These are phyloP conservation scores for Marchantia paleacea DNA, from an alignment of 225 moss, liverwort and hornwort genomes.

Conservation along the genomic window DNA sequence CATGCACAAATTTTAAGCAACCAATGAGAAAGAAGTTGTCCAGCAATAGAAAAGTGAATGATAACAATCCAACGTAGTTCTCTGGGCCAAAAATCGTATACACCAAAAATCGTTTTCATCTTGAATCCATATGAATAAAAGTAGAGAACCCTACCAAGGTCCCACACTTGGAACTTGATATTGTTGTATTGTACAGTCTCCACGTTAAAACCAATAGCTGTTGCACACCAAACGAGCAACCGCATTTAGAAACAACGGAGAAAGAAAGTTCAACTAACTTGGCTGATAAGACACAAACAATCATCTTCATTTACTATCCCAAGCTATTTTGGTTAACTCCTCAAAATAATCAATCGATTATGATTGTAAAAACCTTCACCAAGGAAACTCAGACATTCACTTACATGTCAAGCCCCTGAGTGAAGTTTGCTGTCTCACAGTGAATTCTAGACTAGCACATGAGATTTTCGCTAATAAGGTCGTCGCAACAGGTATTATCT, in stretches of 20 bases:
- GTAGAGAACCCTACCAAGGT: slow-evolving; percentile 57
- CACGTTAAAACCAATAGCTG: slow-evolving; percentile 97
- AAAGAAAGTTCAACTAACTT: not conserved
- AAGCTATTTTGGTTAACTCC: no score
- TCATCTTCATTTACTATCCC: no score
- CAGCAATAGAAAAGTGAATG: not conserved
- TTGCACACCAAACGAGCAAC: not conserved
- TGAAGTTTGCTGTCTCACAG: no score
- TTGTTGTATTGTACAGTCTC: slow-evolving; percentile 99
- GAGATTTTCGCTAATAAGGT: no score
- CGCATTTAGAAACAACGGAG: not conserved
- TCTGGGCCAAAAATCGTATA: not conserved
- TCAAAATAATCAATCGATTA: no score
- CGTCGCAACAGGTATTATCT: no score
- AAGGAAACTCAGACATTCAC: no score
- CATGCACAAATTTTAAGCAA: slow-evolving; percentile 1
- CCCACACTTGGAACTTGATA: slow-evolving; percentile 99
- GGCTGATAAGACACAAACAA: no score
- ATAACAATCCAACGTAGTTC: not conserved
- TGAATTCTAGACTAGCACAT: no score
- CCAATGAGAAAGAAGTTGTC: not conserved
- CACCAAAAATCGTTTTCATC: not conserved
- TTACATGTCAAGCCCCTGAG: no score
- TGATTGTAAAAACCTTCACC: no score
- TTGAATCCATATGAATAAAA: not conserved